Evolutionary conservation across 2,329 filamentous ascomycete genomes (phyloP), one percentile per base, ranked within the genome.

Genomic region (Neopestalotiopsis clavispora): DNA sequence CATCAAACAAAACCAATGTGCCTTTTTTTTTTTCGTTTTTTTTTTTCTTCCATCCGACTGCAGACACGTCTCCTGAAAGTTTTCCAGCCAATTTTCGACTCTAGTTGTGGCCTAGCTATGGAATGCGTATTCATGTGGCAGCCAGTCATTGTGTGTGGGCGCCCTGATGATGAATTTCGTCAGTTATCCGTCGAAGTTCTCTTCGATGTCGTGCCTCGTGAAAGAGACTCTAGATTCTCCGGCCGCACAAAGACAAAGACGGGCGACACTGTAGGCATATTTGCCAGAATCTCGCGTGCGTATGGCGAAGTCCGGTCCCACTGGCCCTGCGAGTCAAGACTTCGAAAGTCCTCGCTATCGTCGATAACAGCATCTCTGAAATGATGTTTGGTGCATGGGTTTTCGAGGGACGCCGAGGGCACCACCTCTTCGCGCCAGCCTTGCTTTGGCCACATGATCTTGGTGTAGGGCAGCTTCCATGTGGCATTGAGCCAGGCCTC

Each of bases 401-500:
- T 14, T 7, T 34, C 57, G 23, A 59, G 57, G 9, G 17, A 23
- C 10, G 57, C 20, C 23, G 57, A 30, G 23, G 57, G 57, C 12
- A 59, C 57, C 5, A 59, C 23, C 17, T 59, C 57, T 34, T 59
- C 57, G 0, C 23, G 30, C 23, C 57, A 59, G 17, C 30, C 23
- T 23, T 59, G 13, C 23, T 59, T 34, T 4, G 57, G 57, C 60
- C 32, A 63, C 23, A 10, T 63, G 17, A 63, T 38, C 13, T 23
- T 63, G 30, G 57, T 59, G 20, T 59, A 59, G n/a, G 57, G 28
- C 3, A 59, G 57, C 23, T 59, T 59, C 62, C 62, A 56, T 4
- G 38, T 65, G 14, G 62, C 62, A 3, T 56, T 56, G 3, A 49
- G 20, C 62, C 62, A 65, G 4, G 62, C 62, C n/a, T 65, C 62